These are phyloP conservation scores for Diutina rugosa DNA, from an alignment of 1,139 yeast genomes.

Conservation along the genomic window DNA sequence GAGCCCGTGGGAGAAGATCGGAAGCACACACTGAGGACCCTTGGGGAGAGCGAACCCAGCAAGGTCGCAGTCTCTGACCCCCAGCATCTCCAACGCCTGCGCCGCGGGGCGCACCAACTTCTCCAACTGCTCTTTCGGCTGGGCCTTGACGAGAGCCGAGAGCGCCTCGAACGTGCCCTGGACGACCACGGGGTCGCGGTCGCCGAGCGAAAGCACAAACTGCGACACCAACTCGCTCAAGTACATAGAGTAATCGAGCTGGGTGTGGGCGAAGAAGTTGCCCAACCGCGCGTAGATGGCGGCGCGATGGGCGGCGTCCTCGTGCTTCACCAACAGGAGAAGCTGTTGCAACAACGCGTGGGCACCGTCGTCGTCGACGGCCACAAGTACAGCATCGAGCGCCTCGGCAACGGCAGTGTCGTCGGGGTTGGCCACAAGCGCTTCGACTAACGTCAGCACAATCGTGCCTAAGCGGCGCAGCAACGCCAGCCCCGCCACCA, in stretches of 20 bases:
- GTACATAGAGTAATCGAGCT: conserved; percentile 61
- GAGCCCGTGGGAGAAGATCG: conserved; percentile 87
- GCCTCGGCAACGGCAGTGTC: conserved; percentile 32
- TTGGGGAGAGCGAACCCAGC: conserved; percentile 70
- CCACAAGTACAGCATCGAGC: conserved; percentile 53
- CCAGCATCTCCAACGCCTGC: conserved; percentile 58
- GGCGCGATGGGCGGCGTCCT: conserved; percentile 54
- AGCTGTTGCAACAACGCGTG: conserved; percentile 80
- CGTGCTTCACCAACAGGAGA: conserved; percentile 63
- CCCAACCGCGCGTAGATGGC: conserved; percentile 61
- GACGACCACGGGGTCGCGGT: conserved; percentile 51
- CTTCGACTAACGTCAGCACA: conserved; percentile 57
- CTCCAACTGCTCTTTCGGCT: conserved; percentile 60
- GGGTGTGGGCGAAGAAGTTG: conserved; percentile 40
- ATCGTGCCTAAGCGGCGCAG: conserved; percentile 61
- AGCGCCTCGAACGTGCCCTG: conserved; percentile 59
- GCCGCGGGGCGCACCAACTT: conserved; percentile 66
- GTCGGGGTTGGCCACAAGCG: conserved; percentile 33
- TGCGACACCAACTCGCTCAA: conserved; percentile 64
- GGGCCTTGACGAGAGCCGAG: conserved; percentile 52
- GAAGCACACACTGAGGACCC: conserved; percentile 82
- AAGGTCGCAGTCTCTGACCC: conserved; percentile 50
- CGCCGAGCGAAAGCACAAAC: conserved; percentile 64
- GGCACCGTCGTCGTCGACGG: conserved; percentile 73
- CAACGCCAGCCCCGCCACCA: conserved; percentile 81